Evolutionary conservation across 2,329 filamentous ascomycete genomes (phyloP).

Genomic region (Malbranchea cinnamomea): DNA sequence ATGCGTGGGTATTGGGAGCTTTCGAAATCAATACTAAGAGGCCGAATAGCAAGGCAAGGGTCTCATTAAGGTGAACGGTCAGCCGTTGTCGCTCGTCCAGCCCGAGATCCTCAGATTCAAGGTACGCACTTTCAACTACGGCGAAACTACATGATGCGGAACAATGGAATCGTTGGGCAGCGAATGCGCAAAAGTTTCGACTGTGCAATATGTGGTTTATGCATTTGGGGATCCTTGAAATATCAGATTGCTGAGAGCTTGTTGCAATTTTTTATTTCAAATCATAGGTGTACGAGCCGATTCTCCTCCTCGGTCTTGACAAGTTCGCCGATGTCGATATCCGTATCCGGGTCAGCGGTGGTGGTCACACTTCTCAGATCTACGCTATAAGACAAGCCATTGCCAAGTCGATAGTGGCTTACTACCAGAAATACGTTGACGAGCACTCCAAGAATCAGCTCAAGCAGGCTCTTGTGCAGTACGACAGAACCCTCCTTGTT

Average conservation of each 20-base stretch:
- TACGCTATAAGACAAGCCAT: slow-evolving; percentile 99
- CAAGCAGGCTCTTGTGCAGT: slow-evolving; percentile 91
- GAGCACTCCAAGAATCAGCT: slow-evolving; percentile 99
- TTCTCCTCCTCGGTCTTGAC: slow-evolving; percentile 92
- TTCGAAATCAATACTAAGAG: slow-evolving; percentile 12
- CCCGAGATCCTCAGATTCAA: slow-evolving; percentile 97
- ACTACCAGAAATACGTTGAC: slow-evolving; percentile 99
- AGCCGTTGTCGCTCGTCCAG: slow-evolving; percentile 84
- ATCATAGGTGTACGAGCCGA: slow-evolving; percentile 81
- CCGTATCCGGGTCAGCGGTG: slow-evolving; percentile 86
- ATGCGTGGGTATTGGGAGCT: neutral
- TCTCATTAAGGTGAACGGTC: slow-evolving; percentile 97
- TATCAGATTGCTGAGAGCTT: slow-evolving; percentile 1
- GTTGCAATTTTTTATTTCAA: no score
- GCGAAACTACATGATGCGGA: neutral
- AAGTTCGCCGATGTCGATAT: slow-evolving; percentile 97
- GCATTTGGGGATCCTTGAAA: no score
- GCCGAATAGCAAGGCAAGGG: slow-evolving; percentile 55
- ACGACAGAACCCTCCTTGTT: slow-evolving; percentile 93
- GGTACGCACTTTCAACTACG: slow-evolving; percentile 34
- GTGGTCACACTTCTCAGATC: slow-evolving; percentile 94
- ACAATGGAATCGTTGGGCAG: neutral
- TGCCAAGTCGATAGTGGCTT: slow-evolving; percentile 90
- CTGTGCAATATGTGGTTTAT: no score
- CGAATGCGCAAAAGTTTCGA: slow-evolving; percentile 1